Percentiles rank a stretch among this genome's conserved stretches.
These are phyloP conservation scores for Vitrella brassicaformis DNA, from an alignment of 73 alveolate species.

Conservation along the genomic window DNA sequence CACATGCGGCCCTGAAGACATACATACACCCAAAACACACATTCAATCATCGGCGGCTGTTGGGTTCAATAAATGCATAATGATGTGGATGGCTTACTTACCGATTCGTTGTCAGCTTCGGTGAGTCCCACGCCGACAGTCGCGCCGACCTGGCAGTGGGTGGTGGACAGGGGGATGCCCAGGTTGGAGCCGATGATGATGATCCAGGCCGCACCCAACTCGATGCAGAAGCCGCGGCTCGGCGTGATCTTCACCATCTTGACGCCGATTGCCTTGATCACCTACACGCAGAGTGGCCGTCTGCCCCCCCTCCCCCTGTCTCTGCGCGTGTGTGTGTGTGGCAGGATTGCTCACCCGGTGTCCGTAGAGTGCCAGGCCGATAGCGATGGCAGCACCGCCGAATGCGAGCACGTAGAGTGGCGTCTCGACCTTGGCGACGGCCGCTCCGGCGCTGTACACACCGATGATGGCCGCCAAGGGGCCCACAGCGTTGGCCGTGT, in stretches of 20 bases:
- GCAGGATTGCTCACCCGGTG: neutral
- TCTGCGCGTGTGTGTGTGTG: neutral
- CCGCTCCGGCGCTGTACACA: neutral
- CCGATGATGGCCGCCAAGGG: neutral
- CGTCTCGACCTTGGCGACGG: neutral
- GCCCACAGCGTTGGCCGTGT: neutral
- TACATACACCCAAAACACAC: neutral
- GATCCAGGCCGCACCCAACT: constrained; percentile 10
- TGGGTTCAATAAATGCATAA: too few relatives aligned
- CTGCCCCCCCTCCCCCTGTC: neutral
- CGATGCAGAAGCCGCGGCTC: constrained; percentile 10
- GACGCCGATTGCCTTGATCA: neutral
- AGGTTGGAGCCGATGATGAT: constrained; percentile 4
- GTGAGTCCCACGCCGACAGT: constrained; percentile 4
- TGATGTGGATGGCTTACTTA: too few relatives aligned
- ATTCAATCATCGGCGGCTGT: too few relatives aligned
- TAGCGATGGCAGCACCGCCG: neutral
- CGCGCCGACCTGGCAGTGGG: constrained; percentile 31
- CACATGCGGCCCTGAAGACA: neutral
- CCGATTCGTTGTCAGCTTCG: neutral
- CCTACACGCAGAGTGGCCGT: neutral
- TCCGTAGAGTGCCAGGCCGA: neutral
- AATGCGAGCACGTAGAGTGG: neutral
- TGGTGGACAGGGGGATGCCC: constrained; percentile 27
- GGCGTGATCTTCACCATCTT: neutral